phyloP scores from a whole-genome alignment of 495 filamentous ascomycete genomes.

The Penicillium longicatenatum region DNA sequence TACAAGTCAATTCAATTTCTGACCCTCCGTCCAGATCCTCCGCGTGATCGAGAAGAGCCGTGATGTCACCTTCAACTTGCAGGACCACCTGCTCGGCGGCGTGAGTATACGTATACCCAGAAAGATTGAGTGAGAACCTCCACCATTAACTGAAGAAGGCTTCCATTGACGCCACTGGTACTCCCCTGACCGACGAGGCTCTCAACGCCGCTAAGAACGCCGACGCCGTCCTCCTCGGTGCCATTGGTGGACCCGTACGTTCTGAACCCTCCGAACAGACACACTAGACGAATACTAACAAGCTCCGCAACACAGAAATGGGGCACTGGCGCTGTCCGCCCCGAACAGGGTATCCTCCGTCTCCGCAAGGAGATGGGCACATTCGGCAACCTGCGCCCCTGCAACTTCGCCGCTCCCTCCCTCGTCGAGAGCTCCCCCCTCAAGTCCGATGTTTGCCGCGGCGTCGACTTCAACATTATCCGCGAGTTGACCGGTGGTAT shows the following conservation, averaged over 20 bases:
- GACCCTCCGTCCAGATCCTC: constrained; percentile 48
- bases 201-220: constrained; percentile 84
- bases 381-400: constrained; percentile 96
- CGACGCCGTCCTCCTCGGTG: constrained; percentile 90
- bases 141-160: constrained; percentile 38
- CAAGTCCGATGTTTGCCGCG: constrained; percentile 81
- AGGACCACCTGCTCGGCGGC: constrained; percentile 90
- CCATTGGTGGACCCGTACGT: constrained; percentile 87
- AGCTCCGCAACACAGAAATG: constrained; percentile 65
- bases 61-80: constrained; percentile 79
- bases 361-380: constrained; percentile 93
- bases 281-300: not conserved
- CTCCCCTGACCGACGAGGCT: constrained; percentile 80
- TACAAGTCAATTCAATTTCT: not conserved
- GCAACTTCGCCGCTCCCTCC: constrained; percentile 90
- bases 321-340: constrained; percentile 86
- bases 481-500: constrained; percentile 94
- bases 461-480: constrained; percentile 91
- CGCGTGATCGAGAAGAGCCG: constrained; percentile 70
- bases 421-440: constrained; percentile 88
- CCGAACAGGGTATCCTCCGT: constrained; percentile 90
- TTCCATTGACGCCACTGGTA: constrained; percentile 83
- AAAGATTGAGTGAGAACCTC: not conserved
- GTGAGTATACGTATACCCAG: constrained; percentile 62
- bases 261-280: not conserved